Evolutionary conservation across 139 green algal genomes (phyloP), one percentile per base, ranked within the genome.

Genomic region (Yamagishiella unicocca): DNA sequence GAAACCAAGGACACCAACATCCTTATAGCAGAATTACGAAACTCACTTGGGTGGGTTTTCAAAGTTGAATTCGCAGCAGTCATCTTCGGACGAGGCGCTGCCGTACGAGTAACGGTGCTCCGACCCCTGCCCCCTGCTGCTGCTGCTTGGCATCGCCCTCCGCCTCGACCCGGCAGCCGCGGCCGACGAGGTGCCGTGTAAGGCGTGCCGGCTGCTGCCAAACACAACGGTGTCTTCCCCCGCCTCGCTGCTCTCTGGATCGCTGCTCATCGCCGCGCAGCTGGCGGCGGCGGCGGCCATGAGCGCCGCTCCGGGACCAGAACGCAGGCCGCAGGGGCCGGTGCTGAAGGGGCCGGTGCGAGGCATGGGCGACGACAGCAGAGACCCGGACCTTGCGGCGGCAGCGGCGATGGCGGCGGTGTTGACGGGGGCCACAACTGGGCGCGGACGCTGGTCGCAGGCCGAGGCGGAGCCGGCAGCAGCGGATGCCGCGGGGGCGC

Each of bases 11-110:
- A n/a, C n/a, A n/a, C n/a, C n/a, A n/a, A n/a, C n/a, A n/a, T n/a
- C n/a, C n/a, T n/a, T n/a, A n/a, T n/a, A n/a, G n/a, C n/a, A n/a
- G n/a, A n/a, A n/a, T n/a, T n/a, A n/a, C n/a, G 37, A 1, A 1
- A 54, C 78, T 46, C 79, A 85, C 79, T 85, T 85, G 40, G 79
- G 79, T 38, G 61, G 61, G 55, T 85, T 85, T n/a, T 75, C 79
- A 33, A 85, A 85, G 79, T 85, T 85, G 61, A 64, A 73, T 4
- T 85, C 61, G 53, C 8, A 71, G 35, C 77, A n/a, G 40, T 76
- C 40, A 4, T 85, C 79, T 12, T 85, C 79, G 4, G 78, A 74
- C 27, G 38, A 38, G 50, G 75, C 58, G 10, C 58, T 61, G 78
- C 58, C 78, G 46, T 46, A 27, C 25, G 72, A 80, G n/a, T n/a